These are phyloP conservation scores for Globisporangium cystogenes DNA, from an alignment of 352 stramenopile species.

Conservation along the genomic window DNA sequence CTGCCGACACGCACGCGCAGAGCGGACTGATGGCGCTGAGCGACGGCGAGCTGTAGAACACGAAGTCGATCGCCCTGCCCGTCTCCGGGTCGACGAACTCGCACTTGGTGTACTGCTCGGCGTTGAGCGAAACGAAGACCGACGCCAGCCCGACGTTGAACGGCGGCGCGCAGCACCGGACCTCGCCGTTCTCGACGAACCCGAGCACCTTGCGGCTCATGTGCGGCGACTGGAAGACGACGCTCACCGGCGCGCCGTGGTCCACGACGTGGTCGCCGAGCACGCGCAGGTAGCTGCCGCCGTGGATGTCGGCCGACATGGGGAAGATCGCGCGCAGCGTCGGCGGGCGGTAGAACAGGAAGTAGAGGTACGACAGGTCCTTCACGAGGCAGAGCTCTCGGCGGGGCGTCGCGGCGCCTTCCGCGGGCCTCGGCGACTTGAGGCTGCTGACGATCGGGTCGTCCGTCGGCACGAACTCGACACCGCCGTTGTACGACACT, in stretches of 20 bases:
- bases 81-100: conserved; percentile 48
- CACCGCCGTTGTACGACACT: conserved; percentile 58
- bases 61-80: conserved; percentile 40
- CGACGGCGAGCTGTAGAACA: conserved; percentile 66
- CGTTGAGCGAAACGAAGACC: conserved; percentile 70
- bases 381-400: conserved; percentile 21
- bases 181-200: conserved; percentile 60
- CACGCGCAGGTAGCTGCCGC: conserved; percentile 60
- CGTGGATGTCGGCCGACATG: conserved; percentile 58
- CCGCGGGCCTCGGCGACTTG: conserved; percentile 3
- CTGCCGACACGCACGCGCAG: conserved; percentile 41
- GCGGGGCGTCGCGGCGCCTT: background rate
- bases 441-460: conserved; percentile 7
- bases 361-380: conserved; percentile 70
- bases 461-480: conserved; percentile 39
- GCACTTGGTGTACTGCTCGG: conserved; percentile 71
- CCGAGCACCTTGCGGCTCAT: conserved; percentile 58
- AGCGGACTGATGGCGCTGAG: conserved; percentile 49
- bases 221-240: conserved; percentile 51
- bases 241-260: conserved; percentile 46
- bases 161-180: conserved; percentile 57
- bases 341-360: conserved; percentile 65
- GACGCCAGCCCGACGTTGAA: conserved; percentile 48
- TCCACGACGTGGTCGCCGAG: conserved; percentile 55
- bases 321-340: conserved; percentile 40